phyloP scores from a whole-genome alignment of 139 green algal genomes.

The Chlamydomonas schloesseri region DNA sequence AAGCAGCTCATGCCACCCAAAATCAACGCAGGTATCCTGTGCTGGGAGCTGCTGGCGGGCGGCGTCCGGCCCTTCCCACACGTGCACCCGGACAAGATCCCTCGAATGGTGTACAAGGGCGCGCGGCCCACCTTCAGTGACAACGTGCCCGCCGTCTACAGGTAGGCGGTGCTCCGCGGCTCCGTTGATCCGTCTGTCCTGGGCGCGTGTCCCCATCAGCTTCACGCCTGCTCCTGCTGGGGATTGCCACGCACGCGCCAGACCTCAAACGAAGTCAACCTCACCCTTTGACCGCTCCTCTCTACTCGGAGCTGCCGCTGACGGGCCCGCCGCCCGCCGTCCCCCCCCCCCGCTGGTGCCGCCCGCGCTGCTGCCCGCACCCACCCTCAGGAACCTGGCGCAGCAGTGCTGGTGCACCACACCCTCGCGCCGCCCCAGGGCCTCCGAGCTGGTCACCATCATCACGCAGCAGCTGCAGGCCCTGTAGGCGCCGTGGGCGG shows the following conservation, averaged over 20 bases:
- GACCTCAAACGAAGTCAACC: neutral
- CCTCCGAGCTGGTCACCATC: neutral
- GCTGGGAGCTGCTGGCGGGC: neutral
- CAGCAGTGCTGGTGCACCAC: neutral
- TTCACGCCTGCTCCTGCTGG: too few species aligned
- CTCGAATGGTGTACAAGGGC: slow-evolving; percentile 2
- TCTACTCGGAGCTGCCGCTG: too few species aligned
- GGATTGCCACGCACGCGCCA: too few species aligned
- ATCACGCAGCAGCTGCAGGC: neutral
- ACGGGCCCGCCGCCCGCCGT: too few species aligned
- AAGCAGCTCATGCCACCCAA: too few species aligned
- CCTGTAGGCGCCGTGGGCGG: neutral
- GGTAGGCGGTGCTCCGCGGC: neutral
- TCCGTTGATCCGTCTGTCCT: too few species aligned
- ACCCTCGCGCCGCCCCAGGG: neutral
- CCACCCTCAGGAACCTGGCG: neutral
- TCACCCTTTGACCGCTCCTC: too few species aligned
- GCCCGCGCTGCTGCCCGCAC: too few species aligned
- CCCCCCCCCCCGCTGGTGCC: too few species aligned
- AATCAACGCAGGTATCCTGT: too few species aligned
- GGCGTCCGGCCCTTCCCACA: neutral
- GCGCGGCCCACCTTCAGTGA: neutral
- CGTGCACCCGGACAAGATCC: slow-evolving; percentile 9
- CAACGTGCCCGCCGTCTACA: neutral
- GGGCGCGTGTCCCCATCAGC: neutral